Evolutionary conservation across 176 grass and related monocot genomes (phyloP), one percentile per base, ranked within the genome.

Genomic region (Melocanna baccifera): DNA sequence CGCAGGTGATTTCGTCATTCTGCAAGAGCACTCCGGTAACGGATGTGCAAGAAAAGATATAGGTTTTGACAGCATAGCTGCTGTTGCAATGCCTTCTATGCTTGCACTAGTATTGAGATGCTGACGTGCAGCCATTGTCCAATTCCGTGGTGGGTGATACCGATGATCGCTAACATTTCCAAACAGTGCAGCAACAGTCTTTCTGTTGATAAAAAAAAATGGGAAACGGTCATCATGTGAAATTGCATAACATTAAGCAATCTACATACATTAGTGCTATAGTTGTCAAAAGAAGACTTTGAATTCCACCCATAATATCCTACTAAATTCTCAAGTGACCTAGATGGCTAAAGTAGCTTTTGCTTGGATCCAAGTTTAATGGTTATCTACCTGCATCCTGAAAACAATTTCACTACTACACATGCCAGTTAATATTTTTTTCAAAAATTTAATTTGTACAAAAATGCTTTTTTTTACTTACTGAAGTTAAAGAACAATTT

Each of bases 91-190:
- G 4, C 92, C 95, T 62, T 93, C 87, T 20, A 79, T 67, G 36
- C 79, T 72, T 51, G 84, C 43, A 59, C 92, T 94, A 75, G 86
- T 94, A 79, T 97, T 97, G 30, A 94, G 90, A 82, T 92, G 93
- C 34, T 90, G 86, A 37, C 97, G 90, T 56, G 90, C 79, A 73
- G 87, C 81, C 29, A 86, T 59, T 50, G 93, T 96, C 97, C 93
- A 99, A 80, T 99, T 99, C 75, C 86, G 91, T 25, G 86, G 89
- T 48, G 93, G 90, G 67, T 99, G 93, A 80, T 96, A 96, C 81
- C 85, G 70, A 81, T 92, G 78, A 75, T 99, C 93, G 1, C 67
- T 92, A 45, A 91, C 67, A 34, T 88, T 86, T 80, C 82, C 90
- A 68, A 99, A 92, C 68, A 95, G 83, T 9, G 67, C 79, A 41